Conservation (phyloP, 345 rosid genomes). For the Citrus glauca region DNA sequence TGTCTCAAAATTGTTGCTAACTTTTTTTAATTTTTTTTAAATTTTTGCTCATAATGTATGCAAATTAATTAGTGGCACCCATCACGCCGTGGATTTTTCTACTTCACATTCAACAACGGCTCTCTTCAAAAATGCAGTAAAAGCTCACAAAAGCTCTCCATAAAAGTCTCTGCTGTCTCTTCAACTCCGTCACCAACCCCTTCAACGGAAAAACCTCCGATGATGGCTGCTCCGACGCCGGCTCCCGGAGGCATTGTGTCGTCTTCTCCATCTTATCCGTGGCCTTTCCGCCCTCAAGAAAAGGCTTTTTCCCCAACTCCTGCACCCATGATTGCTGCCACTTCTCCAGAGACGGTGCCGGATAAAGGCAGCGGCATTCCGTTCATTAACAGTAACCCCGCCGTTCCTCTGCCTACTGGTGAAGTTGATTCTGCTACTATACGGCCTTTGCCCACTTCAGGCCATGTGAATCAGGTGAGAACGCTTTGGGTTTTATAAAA, state of each 20-base stretch:
- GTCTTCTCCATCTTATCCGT: conserved; percentile 70
- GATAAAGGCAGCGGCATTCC: conserved; percentile 70
- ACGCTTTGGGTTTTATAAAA: too few relatives aligned
- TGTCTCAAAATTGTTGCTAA: too few relatives aligned
- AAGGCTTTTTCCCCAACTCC: conserved; percentile 51
- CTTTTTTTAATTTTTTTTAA: too few relatives aligned
- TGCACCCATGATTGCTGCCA: conserved; percentile 35
- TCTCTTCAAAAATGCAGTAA: conserved; percentile 46
- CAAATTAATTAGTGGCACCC: conserved; percentile 64
- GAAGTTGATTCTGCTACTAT: conserved; percentile 92
- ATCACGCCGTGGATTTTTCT: conserved; percentile 82
- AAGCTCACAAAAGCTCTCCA: conserved; percentile 49
- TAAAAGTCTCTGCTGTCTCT: conserved; percentile 52
- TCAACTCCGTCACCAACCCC: conserved; percentile 25
- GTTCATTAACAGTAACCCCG: conserved; percentile 89
- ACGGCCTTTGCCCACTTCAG: conserved; percentile 63
- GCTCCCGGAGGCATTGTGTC: conserved; percentile 56
- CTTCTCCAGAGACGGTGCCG: conserved; percentile 44
- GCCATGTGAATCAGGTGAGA: conserved; percentile 33
- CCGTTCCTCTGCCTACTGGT: conserved; percentile 95
- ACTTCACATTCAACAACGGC: conserved; percentile 79
- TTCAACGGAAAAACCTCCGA: conserved; percentile 23
- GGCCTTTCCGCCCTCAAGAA: conserved; percentile 78
- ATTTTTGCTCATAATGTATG: background rate
- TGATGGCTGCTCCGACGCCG: conserved; percentile 43